phyloP scores from a whole-genome alignment of 1,139 yeast species.

The Kurtzmaniella quercitrusa region DNA sequence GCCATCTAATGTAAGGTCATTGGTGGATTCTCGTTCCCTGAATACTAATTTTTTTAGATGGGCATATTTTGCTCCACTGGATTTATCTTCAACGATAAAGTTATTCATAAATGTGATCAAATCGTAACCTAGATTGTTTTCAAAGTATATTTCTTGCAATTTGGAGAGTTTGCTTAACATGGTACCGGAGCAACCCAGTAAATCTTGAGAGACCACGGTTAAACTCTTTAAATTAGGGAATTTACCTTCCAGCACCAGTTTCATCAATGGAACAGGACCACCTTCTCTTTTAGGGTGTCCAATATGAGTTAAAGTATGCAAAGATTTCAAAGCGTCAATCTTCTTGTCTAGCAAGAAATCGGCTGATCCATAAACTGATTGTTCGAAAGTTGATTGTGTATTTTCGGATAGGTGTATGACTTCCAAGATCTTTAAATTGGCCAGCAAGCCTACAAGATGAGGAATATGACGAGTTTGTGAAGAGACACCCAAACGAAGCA shows the following conservation, averaged over 20 bases:
- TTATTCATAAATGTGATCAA: slow-evolving; percentile 27
- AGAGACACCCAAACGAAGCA: slow-evolving; percentile 4
- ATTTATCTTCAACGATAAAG: slow-evolving; percentile 18
- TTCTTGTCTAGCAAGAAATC: background rate
- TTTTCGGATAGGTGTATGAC: slow-evolving; percentile 11
- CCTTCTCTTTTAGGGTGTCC: slow-evolving; percentile 6
- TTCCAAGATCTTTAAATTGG: slow-evolving; percentile 22
- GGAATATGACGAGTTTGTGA: slow-evolving; percentile 5
- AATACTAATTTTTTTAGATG: slow-evolving; percentile 23
- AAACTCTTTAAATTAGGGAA: slow-evolving; percentile 4
- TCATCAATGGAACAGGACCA: slow-evolving; percentile 1
- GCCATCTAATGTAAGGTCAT: slow-evolving; percentile 22
- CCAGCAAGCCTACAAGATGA: slow-evolving; percentile 16
- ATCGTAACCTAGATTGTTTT: slow-evolving; percentile 29
- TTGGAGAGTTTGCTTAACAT: slow-evolving; percentile 6
- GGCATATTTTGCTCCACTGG: background rate
- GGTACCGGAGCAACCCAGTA: background rate
- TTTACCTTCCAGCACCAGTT: slow-evolving; percentile 8
- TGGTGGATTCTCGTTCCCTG: slow-evolving; percentile 23
- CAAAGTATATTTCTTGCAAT: slow-evolving; percentile 24
- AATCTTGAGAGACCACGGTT: slow-evolving; percentile 10
- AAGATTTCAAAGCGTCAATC: background rate
- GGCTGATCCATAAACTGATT: background rate
- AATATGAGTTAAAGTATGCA: slow-evolving; percentile 10
- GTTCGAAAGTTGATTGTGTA: background rate